Evolutionary conservation across 176 grass and related monocot species (phyloP), one percentile per base, ranked within the genome.

Genomic region (Tillandsia leiboldiana): DNA sequence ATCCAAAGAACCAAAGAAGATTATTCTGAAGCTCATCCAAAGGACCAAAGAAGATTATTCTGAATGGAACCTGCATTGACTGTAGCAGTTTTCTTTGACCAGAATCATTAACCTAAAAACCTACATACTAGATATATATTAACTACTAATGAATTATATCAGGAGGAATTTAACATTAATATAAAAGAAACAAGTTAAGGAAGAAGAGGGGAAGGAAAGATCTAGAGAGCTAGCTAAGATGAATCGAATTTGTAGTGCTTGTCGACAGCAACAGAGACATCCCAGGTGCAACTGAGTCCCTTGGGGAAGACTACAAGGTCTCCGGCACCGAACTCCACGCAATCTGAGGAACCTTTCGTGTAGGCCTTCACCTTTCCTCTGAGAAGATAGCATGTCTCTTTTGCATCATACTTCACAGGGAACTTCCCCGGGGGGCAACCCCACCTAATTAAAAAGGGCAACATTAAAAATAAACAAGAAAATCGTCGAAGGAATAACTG

Each of bases 181-280:
- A 29, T 29, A 29, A 59, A 17, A 59, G 14, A 59, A 18, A 59
- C n/a, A 22, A n/a, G 2, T 12, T 13, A 58, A 20, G 15, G 18
- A 53, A 14, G 13, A 53, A 14, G 14, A 1, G 51, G 14, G 20
- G 54, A 59, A 59, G n/a, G 20, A 18, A 59, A 59, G 54, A 59
- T 51, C 42, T 54, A 54, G 13, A 10, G 29, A 18, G 51, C 20
- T 79, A 26, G 56, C 27, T 79, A 95, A 56, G 92, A 85, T 9
- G 92, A 82, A 75, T 87, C 88, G 68, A 96, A 96, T 56, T 92
- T 89, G 86, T 96, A 96, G 83, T 87, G 80, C 79, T 96, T 96
- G 47, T 92, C 88, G 51, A 96, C 86, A 65, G 86, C 83, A 51
- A 85, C 86, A 20, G 68, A 47, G 66, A 96, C 83, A 58, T 92